phyloP scores from a whole-genome alignment of 2,329 filamentous ascomycete species.

The Sarocladiaceae sp. region DNA sequence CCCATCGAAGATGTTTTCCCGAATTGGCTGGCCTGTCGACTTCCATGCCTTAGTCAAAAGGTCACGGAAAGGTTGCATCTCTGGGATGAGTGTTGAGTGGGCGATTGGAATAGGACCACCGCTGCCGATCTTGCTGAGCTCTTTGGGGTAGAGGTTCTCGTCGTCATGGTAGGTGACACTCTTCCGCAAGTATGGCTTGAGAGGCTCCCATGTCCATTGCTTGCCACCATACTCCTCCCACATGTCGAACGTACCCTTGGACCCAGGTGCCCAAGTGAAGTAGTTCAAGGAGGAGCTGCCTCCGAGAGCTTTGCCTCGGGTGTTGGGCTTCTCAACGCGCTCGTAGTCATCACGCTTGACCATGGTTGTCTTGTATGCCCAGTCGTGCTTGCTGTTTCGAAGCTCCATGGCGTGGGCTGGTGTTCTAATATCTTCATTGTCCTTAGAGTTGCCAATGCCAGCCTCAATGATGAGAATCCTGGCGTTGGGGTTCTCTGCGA shows the following conservation, averaged over 20 bases:
- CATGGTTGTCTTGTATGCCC: constrained; percentile 59
- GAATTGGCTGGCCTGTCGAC: constrained; percentile 44
- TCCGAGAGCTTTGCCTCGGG: constrained; percentile 54
- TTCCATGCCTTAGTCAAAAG: constrained; percentile 48
- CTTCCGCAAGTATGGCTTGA: constrained; percentile 49
- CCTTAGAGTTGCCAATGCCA: constrained; percentile 41
- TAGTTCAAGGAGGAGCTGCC: constrained; percentile 58
- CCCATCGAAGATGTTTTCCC: constrained; percentile 53
- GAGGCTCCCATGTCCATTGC: constrained; percentile 54
- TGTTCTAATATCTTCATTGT: constrained; percentile 48
- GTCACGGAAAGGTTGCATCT: constrained; percentile 47
- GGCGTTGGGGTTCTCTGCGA: constrained; percentile 32
- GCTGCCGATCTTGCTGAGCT: constrained; percentile 46
- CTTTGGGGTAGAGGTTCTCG: constrained; percentile 34
- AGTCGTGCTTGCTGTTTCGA: constrained; percentile 52
- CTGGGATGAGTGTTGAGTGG: constrained; percentile 49
- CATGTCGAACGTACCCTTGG: constrained; percentile 57
- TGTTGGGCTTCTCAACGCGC: constrained; percentile 60
- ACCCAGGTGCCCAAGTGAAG: constrained; percentile 59
- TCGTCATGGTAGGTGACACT: constrained; percentile 56
- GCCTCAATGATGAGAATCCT: constrained; percentile 44
- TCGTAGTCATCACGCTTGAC: constrained; percentile 55
- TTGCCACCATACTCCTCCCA: constrained; percentile 71
- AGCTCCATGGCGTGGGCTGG: constrained; percentile 49
- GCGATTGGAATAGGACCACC: constrained; percentile 50